Base-by-base conservation (phyloP, 225 moss, liverwort and hornwort genomes). In the Bryum argenteum region DNA sequence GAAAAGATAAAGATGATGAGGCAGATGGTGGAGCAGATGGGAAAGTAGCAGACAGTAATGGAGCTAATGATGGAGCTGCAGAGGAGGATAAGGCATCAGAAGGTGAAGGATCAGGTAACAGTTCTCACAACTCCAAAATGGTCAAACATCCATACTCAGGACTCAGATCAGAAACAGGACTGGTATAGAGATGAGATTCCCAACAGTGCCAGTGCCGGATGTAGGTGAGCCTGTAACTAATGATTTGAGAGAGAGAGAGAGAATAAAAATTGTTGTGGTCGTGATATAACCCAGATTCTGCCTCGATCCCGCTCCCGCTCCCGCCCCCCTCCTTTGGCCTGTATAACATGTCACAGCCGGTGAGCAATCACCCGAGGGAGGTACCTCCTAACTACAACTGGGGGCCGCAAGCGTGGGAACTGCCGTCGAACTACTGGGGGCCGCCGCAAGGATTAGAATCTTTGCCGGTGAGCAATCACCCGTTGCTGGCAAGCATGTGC, bases 31-130 rank as follows among this genome's bases (percentile, higher is more conserved):
- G 11, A 18, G 61, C 38, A 61, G 17, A 22, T 51, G 39, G 16
- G 38, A 15, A 20, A 6, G 2, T 33, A 41, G 59, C 18, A 22
- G n/a, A 63, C 54, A 61, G 10, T 58, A 54, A 48, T 61, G 39
- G 17, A 33, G 61, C 38, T 50, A 17, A 16, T 50, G 28, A 48
- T 16, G 15, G 16, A 23, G 37, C 59, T 16, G 24, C 68, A 42
- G 57, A 41, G 23, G 57, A 41, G 23, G 66, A 71, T 12, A 72
- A 71, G 28, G 33, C 33, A 33, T 62, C 51, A 57, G 66, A 48
- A 61, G 80, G 48, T 38, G 37, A 45, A 70, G 45, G 55, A 66
- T 38, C 69, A 69, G 63, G 81, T 73, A 77, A 56, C 28, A 72
- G 66, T 71, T 26, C 6, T 13, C 4, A 24, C 22, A 47, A 14